phyloP scores from a whole-genome alignment of 2,329 filamentous ascomycete genomes.

The Aspergillus versicolor region DNA sequence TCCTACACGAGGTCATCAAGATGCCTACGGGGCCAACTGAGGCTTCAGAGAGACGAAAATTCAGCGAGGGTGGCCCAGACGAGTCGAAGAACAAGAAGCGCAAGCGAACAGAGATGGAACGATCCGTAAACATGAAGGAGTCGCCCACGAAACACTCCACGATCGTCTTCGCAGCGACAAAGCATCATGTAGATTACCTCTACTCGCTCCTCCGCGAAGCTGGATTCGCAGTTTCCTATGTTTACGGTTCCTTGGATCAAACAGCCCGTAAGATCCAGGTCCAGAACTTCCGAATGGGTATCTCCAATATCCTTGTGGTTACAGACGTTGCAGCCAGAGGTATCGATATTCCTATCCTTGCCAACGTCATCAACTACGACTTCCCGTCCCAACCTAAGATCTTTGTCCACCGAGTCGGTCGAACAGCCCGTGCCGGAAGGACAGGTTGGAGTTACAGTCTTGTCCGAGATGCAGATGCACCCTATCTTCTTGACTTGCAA shows the following conservation, averaged over 20 bases:
- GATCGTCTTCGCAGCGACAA: conserved; percentile 91
- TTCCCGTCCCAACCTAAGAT: conserved; percentile 96
- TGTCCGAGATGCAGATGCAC: conserved; percentile 80
- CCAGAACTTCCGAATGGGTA: conserved; percentile 79
- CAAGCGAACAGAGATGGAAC: conserved; percentile 49
- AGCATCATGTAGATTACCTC: conserved; percentile 96
- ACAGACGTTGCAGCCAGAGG: conserved; percentile 95
- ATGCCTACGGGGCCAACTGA: conserved; percentile 71
- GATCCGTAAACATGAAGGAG: conserved; percentile 56
- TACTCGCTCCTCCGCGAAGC: conserved; percentile 73
- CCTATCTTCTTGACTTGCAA: conserved; percentile 90
- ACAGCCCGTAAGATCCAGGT: conserved; percentile 90
- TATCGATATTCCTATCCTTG: conserved; percentile 94
- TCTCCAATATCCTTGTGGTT: conserved; percentile 87
- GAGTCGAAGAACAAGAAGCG: conserved; percentile 48
- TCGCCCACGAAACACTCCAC: conserved; percentile 88
- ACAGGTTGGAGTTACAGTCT: conserved; percentile 95
- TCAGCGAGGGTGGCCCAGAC: conserved; percentile 48
- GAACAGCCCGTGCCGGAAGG: conserved; percentile 90
- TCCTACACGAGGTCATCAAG: conserved; percentile 88
- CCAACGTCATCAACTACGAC: conserved; percentile 98
- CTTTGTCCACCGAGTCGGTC: conserved; percentile 92
- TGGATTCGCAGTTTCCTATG: conserved; percentile 88
- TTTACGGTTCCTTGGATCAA: conserved; percentile 92
- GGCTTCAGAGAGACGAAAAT: conserved; percentile 38